Conservation (phyloP, 2,329 filamentous ascomycete species). For the Penicillium sumatraense region DNA sequence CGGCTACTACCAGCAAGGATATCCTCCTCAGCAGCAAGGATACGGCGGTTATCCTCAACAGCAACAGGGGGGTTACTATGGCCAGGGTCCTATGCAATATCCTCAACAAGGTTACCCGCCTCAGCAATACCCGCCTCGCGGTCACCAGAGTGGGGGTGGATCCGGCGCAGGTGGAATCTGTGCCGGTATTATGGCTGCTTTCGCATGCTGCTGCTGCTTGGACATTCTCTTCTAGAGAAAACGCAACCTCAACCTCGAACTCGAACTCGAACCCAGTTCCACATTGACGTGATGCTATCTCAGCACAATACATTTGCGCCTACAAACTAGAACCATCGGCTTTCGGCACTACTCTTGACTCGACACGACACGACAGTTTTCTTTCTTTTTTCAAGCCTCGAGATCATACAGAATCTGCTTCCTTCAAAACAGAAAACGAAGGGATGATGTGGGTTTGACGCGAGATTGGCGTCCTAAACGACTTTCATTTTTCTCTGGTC, state of each 20-base stretch:
- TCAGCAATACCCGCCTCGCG: conserved; percentile 43
- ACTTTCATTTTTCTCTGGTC: background rate
- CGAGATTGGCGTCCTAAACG: background rate
- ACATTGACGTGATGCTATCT: no score
- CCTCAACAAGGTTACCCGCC: conserved; percentile 33
- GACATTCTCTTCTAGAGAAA: conserved; percentile 49
- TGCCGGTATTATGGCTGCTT: conserved; percentile 51
- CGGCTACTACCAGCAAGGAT: conserved; percentile 32
- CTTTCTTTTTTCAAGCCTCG: background rate
- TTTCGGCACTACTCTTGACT: no score
- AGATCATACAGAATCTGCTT: background rate
- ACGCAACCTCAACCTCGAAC: no score
- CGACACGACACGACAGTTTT: background rate
- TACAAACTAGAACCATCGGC: no score
- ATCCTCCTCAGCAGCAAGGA: conserved; percentile 22
- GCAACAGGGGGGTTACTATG: conserved; percentile 23
- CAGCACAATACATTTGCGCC: no score
- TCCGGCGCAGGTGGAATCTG: conserved; percentile 46
- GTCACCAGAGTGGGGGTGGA: conserved; percentile 33
- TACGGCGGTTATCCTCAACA: conserved; percentile 36
- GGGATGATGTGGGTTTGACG: background rate
- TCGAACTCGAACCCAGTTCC: no score
- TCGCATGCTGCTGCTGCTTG: conserved; percentile 57
- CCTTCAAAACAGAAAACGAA: background rate
- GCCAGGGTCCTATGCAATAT: conserved; percentile 37